Conservation (phyloP, 176 grass and related monocot genomes). For the Eleusine coracana region DNA sequence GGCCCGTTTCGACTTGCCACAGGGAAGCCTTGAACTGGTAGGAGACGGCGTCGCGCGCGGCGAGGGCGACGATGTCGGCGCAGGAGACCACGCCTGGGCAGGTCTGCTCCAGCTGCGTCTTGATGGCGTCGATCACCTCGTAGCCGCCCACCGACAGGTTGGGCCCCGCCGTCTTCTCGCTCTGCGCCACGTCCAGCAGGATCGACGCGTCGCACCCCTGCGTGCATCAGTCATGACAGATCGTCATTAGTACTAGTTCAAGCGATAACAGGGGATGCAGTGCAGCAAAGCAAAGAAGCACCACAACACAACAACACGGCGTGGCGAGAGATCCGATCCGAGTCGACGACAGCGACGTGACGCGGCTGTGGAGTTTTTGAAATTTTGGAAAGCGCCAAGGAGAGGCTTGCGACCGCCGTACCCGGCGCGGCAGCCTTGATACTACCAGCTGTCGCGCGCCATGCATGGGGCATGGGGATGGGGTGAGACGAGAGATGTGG, state of each 20-base stretch:
- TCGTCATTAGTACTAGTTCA: neutral
- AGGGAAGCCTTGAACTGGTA: constrained; percentile 54
- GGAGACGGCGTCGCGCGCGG: constrained; percentile 63
- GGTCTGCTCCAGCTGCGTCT: constrained; percentile 42
- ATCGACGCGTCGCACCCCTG: constrained; percentile 74
- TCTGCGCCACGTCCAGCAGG: constrained; percentile 52
- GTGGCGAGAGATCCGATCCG: neutral
- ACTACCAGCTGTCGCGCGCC: constrained; percentile 28
- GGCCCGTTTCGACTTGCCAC: constrained; percentile 62
- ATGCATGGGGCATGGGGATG: constrained; percentile 20
- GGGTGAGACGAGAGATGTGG: neutral
- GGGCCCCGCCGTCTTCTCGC: constrained; percentile 59
- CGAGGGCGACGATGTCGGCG: constrained; percentile 60
- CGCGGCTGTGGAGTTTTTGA: constrained; percentile 26
- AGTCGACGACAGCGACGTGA: constrained; percentile 4
- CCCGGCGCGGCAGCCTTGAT: constrained; percentile 39
- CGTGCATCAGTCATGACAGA: neutral
- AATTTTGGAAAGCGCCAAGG: constrained; percentile 5
- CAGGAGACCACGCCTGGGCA: constrained; percentile 59
- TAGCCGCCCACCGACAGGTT: constrained; percentile 58
- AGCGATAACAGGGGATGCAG: too few relatives aligned
- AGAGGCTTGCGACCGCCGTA: constrained; percentile 14
- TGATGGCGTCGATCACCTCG: constrained; percentile 79
- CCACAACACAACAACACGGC: too few relatives aligned
- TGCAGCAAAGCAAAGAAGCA: neutral